A percentile compares a stretch with the other conserved stretches of the same genome.
Evolutionary conservation across 176 grass and related monocot genomes (phyloP).

Genomic region (barley (Hordeum vulgare)): MorexV3_pseudomolecules_assembly NC_058524.1:164655372-164655871

Average conservation of each 20-base stretch:
- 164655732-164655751: neutral
- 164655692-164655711: neutral
- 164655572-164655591: conserved; percentile 1
- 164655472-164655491: conserved; percentile 19
- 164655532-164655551: conserved; percentile 28
- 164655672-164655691: neutral
- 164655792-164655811: neutral
- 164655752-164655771: neutral
- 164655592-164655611: neutral
- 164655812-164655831: neutral
- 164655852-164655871: too few species aligned
- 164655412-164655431: conserved; percentile 13
- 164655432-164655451: conserved; percentile 33
- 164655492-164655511: conserved; percentile 41
- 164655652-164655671: neutral
- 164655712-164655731: neutral
- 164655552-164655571: conserved; percentile 19
- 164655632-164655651: neutral
- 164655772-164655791: neutral
- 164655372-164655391: conserved; percentile 30
- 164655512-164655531: conserved; percentile 17
- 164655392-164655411: conserved; percentile 1
- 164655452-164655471: conserved; percentile 32
- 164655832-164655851: neutral
- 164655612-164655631: conserved; percentile 7